Percentiles rank a stretch among this genome's conserved stretches.
phyloP scores from a whole-genome alignment of 2,329 filamentous ascomycete species.

The Talaromyces sp. region DNA sequence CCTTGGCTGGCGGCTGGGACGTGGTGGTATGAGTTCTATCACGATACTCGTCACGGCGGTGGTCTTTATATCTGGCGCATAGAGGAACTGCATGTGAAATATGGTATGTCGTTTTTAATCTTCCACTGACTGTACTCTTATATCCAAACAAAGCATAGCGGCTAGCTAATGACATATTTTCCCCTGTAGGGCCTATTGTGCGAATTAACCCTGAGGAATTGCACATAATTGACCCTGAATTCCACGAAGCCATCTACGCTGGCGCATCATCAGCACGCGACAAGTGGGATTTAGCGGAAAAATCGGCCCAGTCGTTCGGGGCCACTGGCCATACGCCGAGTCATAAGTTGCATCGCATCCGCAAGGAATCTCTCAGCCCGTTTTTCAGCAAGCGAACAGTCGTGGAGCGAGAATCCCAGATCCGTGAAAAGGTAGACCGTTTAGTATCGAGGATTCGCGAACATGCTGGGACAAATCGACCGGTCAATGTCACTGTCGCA shows the following conservation, averaged over 20 bases:
- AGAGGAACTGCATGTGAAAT: constrained; percentile 25
- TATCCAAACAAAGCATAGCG: too few relatives aligned
- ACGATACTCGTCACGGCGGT: constrained; percentile 16
- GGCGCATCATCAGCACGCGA: constrained; percentile 13
- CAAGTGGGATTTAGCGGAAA: constrained; percentile 13
- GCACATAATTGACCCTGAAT: constrained; percentile 30
- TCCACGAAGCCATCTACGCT: constrained; percentile 27
- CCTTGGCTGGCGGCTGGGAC: constrained; percentile 19
- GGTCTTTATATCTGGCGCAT: constrained; percentile 25
- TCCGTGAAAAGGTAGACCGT: constrained; percentile 23
- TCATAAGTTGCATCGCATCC: constrained; percentile 37
- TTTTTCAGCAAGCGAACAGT: constrained; percentile 42
- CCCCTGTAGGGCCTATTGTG: constrained; percentile 26
- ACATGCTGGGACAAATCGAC: background rate
- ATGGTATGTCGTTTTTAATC: constrained; percentile 17
- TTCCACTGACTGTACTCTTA: too few relatives aligned
- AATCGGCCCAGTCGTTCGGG: background rate
- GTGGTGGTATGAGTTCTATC: constrained; percentile 20
- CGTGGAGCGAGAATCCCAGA: constrained; percentile 26
- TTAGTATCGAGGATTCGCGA: constrained; percentile 6
- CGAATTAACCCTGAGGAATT: constrained; percentile 31
- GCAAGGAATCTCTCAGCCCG: constrained; percentile 35
- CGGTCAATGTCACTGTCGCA: background rate
- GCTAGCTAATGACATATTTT: too few relatives aligned
- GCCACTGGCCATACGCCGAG: constrained; percentile 23